phyloP scores from a whole-genome alignment of 257 asterid species.

The Petunia axillaris region DNA sequence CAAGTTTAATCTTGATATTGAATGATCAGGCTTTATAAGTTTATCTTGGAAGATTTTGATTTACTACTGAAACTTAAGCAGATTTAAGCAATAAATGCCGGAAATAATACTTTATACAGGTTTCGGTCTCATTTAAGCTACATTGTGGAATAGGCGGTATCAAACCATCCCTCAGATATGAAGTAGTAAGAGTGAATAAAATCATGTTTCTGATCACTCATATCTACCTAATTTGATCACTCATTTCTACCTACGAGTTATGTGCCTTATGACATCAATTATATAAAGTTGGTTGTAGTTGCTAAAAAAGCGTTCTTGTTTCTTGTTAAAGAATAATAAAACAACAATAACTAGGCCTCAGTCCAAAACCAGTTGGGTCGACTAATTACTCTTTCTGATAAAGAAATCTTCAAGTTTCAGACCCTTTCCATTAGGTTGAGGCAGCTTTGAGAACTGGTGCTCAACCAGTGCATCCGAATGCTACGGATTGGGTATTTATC shows the following conservation, averaged over 20 bases:
- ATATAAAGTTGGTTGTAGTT: slow-evolving; percentile 4
- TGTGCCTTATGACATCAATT: background rate
- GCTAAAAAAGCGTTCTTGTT: background rate
- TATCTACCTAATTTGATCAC: background rate
- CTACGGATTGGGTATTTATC: background rate
- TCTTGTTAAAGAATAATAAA: background rate
- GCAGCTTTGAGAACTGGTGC: background rate
- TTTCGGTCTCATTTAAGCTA: background rate
- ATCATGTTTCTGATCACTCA: background rate
- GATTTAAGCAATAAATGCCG: background rate
- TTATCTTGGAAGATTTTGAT: background rate
- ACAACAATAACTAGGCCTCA: background rate
- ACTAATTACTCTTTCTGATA: background rate
- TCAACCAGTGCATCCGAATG: background rate
- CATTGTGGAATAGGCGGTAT: slow-evolving; percentile 13
- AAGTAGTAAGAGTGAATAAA: background rate
- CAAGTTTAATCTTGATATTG: slow-evolving; percentile 1
- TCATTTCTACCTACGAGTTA: background rate
- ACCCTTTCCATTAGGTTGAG: background rate
- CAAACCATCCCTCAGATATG: background rate
- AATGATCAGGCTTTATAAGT: background rate
- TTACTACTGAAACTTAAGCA: background rate
- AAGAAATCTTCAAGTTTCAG: background rate
- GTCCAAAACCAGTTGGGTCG: background rate
- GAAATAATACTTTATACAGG: background rate